phyloP scores from a whole-genome alignment of 768 basidiomycete species.

The Termitomyces sp. region DNA sequence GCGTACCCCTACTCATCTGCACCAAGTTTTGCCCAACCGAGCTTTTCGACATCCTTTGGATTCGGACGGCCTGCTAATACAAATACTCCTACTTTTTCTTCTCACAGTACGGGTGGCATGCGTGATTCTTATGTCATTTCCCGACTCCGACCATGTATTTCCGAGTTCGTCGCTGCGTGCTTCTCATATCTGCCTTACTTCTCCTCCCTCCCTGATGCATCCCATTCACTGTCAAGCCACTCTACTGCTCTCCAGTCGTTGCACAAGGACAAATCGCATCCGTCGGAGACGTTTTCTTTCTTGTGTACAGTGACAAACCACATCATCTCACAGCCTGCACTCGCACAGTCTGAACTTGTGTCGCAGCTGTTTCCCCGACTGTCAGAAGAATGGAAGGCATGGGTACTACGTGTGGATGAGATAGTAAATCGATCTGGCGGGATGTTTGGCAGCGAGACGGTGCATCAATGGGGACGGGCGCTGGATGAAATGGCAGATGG shows the following conservation, averaged over 20 bases:
- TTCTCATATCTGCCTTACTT: constrained; percentile 85
- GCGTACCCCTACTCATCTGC: constrained; percentile 77
- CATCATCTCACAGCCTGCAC: constrained; percentile 58
- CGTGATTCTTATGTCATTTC: constrained; percentile 76
- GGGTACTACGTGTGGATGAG: constrained; percentile 65
- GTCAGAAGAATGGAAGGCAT: constrained; percentile 69
- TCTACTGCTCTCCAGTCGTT: constrained; percentile 40
- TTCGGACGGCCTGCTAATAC: constrained; percentile 22
- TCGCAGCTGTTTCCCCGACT: constrained; percentile 60
- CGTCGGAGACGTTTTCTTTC: constrained; percentile 69
- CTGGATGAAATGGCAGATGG: constrained; percentile 61
- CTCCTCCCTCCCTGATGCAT: constrained; percentile 41
- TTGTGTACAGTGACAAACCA: constrained; percentile 65
- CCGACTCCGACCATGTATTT: constrained; percentile 66
- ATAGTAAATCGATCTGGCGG: constrained; percentile 67
- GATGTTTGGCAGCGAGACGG: constrained; percentile 75
- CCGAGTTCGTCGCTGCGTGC: constrained; percentile 72
- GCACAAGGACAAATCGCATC: constrained; percentile 63
- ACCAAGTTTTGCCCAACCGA: constrained; percentile 24
- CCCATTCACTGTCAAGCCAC: constrained; percentile 19
- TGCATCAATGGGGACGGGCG: constrained; percentile 59
- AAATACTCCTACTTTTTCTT: constrained; percentile 19
- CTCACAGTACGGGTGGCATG: constrained; percentile 49
- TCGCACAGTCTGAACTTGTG: constrained; percentile 53
- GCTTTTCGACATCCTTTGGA: constrained; percentile 21